Evolutionary conservation across 352 stramenopile species (phyloP).

Genomic region (Pythium oligandrum): DNA sequence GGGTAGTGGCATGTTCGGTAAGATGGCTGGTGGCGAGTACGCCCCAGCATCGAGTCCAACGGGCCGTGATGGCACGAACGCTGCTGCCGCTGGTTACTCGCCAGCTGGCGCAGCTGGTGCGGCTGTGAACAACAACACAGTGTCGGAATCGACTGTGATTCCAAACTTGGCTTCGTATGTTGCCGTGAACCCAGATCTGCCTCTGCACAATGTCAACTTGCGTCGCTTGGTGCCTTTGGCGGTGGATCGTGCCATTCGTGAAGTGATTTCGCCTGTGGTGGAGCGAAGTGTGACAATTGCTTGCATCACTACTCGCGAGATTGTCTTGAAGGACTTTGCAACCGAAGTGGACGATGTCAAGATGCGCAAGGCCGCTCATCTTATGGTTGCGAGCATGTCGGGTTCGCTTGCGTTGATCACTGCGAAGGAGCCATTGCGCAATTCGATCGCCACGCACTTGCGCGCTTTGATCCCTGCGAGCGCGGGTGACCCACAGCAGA

Average conservation of each 20-base stretch:
- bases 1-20: constrained; percentile 32
- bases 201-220: constrained; percentile 91
- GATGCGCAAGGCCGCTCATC: constrained; percentile 96
- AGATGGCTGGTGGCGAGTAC: constrained; percentile 29
- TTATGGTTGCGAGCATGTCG: constrained; percentile 98
- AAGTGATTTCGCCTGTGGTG: constrained; percentile 98
- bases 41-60: constrained; percentile 50
- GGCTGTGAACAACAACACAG: constrained; percentile 18
- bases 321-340: constrained; percentile 99
- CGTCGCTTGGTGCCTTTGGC: constrained; percentile 95
- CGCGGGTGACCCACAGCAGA: constrained; percentile 85
- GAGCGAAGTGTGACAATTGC: constrained; percentile 98
- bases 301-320: constrained; percentile 96
- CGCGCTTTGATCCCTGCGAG: constrained; percentile 87
- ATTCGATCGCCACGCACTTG: constrained; percentile 96
- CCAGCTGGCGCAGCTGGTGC: background rate
- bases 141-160: constrained; percentile 94
- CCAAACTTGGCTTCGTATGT: constrained; percentile 98
- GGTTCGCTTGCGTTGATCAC: constrained; percentile 97
- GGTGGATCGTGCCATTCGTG: constrained; percentile 97
- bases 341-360: constrained; percentile 93
- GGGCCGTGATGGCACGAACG: constrained; percentile 25
- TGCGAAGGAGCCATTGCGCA: constrained; percentile 96
- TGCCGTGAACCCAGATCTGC: constrained; percentile 95
- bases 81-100: constrained; percentile 12